These are phyloP conservation scores for Neurospora sp. DNA, from an alignment of 495 filamentous ascomycete species.

Conservation along the genomic window DNA sequence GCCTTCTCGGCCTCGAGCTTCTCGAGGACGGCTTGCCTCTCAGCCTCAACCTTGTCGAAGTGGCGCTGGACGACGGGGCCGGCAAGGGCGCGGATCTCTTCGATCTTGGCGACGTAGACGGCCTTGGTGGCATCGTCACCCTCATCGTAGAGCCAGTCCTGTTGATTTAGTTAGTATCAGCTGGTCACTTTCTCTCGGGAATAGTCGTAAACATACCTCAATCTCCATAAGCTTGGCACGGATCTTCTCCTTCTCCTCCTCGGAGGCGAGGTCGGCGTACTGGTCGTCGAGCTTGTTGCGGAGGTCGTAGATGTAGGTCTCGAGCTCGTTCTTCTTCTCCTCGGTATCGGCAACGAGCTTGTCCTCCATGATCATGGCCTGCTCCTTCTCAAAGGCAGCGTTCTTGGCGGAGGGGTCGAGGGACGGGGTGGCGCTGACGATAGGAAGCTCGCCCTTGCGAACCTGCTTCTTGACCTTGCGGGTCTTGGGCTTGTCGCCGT, in stretches of 20 bases:
- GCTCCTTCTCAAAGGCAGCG: conserved; percentile 64
- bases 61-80: conserved; percentile 91
- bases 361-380: conserved; percentile 90
- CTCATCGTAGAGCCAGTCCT: conserved; percentile 99
- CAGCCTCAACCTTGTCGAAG: conserved; percentile 86
- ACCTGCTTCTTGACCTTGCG: conserved; percentile 99
- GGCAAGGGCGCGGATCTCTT: conserved; percentile 84
- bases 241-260: conserved; percentile 86
- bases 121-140: conserved; percentile 93
- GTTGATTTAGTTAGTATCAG: conserved; percentile 4
- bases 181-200: background rate
- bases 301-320: conserved; percentile 92
- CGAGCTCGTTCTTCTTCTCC: conserved; percentile 99
- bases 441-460: conserved; percentile 91
- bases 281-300: conserved; percentile 87
- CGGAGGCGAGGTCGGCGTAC: conserved; percentile 78
- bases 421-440: conserved; percentile 70
- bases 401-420: conserved; percentile 61
- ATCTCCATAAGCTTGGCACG: conserved; percentile 64
- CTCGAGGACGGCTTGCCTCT: conserved; percentile 67
- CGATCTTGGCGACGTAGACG: conserved; percentile 85
- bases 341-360: conserved; percentile 97
- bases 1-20: conserved; percentile 74
- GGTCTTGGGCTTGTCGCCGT: conserved; percentile 78
- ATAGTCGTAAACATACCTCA: conserved; percentile 55